These are phyloP conservation scores for Plasmodium knowlesi DNA, from an alignment of 169 alveolate species.

Conservation along the genomic window DNA sequence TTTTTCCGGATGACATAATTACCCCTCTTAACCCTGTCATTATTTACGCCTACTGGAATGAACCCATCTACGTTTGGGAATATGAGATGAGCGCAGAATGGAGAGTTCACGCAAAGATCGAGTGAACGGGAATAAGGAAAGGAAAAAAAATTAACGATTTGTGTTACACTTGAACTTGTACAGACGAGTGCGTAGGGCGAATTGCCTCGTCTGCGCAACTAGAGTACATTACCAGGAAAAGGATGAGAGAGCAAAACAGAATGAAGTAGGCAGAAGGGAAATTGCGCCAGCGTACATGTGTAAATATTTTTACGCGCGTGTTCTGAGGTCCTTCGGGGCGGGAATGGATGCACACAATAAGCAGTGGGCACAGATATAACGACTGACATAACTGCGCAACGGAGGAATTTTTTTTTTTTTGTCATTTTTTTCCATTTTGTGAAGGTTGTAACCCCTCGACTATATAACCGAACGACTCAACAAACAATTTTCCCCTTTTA, in stretches of 20 bases:
- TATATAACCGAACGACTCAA: neutral
- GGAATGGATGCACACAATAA: neutral
- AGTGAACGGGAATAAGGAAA: neutral
- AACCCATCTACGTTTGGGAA: neutral
- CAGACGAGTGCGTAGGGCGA: neutral
- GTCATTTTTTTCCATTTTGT: neutral
- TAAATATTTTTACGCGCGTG: neutral
- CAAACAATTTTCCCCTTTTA: neutral
- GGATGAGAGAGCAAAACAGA: neutral
- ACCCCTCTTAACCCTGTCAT: neutral
- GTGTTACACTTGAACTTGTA: neutral
- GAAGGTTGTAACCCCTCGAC: neutral
- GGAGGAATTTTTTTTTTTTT: neutral
- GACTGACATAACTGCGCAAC: neutral
- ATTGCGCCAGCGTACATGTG: neutral
- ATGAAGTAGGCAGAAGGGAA: neutral
- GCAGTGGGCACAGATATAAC: neutral
- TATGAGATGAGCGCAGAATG: neutral
- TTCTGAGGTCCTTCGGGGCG: neutral
- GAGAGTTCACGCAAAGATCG: neutral
- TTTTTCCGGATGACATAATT: neutral
- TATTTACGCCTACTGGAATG: neutral
- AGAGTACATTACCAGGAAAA: neutral
- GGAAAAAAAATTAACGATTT: neutral
- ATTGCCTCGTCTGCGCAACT: neutral